Evolutionary conservation across 2,329 filamentous ascomycete species (phyloP).

Genomic region (Claviceps sp.): DNA sequence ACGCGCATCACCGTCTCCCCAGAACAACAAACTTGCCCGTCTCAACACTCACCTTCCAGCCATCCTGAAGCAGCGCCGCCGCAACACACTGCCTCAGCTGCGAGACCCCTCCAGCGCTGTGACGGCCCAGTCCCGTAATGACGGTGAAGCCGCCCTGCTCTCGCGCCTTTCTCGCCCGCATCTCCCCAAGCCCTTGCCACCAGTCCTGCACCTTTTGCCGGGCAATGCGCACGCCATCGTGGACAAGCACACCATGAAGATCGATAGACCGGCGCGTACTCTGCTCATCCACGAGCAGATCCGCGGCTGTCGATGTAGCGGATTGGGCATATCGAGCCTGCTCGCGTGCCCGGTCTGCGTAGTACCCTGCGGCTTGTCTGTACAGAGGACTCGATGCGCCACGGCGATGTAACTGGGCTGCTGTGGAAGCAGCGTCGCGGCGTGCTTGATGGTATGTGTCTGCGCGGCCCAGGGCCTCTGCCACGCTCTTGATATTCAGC

Average conservation of each 20-base stretch:
- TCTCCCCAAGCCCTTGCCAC: slow-evolving; percentile 64
- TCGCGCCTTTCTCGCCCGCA: slow-evolving; percentile 35
- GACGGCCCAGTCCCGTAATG: slow-evolving; percentile 67
- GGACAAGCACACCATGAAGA: slow-evolving; percentile 70
- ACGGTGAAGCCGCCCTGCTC: slow-evolving; percentile 48
- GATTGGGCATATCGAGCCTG: slow-evolving; percentile 42
- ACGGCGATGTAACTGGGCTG: slow-evolving; percentile 27
- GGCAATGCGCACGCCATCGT: slow-evolving; percentile 69
- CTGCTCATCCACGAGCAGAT: slow-evolving; percentile 54
- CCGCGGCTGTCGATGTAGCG: slow-evolving; percentile 53
- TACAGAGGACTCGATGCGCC: slow-evolving; percentile 59
- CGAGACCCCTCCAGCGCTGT: slow-evolving; percentile 64
- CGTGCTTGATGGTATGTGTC: slow-evolving; percentile 17
- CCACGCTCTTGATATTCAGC: slow-evolving; percentile 8
- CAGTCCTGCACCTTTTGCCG: slow-evolving; percentile 52
- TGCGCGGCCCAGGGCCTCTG: slow-evolving; percentile 16
- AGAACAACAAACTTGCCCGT: slow-evolving; percentile 58
- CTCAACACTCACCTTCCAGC: slow-evolving; percentile 68
- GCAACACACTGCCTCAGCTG: slow-evolving; percentile 70
- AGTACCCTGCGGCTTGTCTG: slow-evolving; percentile 63
- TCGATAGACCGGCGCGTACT: slow-evolving; percentile 53
- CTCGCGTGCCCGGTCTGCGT: slow-evolving; percentile 56
- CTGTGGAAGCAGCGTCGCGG: slow-evolving; percentile 22
- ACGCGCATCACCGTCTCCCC: slow-evolving; percentile 31
- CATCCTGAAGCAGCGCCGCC: slow-evolving; percentile 58